These are phyloP conservation scores for Penicillium thymicola DNA, from an alignment of 2,329 filamentous ascomycete genomes.

Conservation along the genomic window DNA sequence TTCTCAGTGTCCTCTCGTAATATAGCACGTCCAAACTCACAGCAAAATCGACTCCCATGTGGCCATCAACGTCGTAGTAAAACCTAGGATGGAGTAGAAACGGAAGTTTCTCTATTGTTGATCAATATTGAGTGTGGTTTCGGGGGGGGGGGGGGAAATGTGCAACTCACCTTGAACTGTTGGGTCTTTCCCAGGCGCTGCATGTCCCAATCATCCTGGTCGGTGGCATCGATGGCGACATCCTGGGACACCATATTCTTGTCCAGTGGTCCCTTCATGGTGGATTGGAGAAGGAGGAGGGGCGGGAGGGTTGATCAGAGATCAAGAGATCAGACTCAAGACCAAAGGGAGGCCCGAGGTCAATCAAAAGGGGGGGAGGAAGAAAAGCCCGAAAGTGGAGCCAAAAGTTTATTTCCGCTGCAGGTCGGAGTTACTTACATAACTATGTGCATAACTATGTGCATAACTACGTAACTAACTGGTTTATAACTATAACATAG, in stretches of 20 bases:
- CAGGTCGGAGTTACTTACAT: no score
- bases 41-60: constrained; percentile 42
- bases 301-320: not conserved
- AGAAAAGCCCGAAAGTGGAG: no score
- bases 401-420: no score
- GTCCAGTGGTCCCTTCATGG: not conserved
- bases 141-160: not conserved
- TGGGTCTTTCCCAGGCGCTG: constrained; percentile 50
- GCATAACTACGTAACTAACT: no score
- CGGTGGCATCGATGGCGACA: constrained; percentile 11
- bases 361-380: no score
- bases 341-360: no score
- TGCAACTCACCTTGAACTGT: constrained; percentile 40
- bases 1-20: not conserved
- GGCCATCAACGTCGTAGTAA: constrained; percentile 41
- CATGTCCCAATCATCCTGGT: constrained; percentile 42
- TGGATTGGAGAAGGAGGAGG: not conserved
- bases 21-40: constrained; percentile 22
- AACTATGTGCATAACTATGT: no score
- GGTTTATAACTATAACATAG: no score
- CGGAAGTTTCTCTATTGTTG: constrained; percentile 37
- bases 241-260: constrained; percentile 20
- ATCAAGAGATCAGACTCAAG: no score
- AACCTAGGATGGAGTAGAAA: constrained; percentile 40
- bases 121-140: constrained; percentile 7